Evolutionary conservation across 305 asterid genomes (phyloP).

Genomic region (Monarda citriodora): DNA sequence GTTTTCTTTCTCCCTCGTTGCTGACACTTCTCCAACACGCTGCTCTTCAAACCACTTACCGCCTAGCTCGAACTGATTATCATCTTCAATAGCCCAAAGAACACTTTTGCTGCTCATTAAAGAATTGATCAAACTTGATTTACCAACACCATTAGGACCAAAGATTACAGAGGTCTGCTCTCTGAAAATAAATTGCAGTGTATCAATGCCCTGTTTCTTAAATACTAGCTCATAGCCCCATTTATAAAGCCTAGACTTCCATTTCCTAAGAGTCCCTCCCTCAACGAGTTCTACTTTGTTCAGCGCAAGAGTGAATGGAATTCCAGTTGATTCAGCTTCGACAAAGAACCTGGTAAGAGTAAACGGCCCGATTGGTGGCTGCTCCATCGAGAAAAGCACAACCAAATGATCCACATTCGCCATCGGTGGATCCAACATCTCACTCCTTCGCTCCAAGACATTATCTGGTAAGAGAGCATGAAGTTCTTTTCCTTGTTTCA

Average conservation of each 20-base stretch:
- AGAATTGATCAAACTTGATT: conserved; percentile 92
- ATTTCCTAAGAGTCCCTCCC: conserved; percentile 46
- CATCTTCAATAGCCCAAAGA: conserved; percentile 41
- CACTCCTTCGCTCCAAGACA: conserved; percentile 69
- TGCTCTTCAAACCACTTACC: conserved; percentile 93
- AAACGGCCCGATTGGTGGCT: conserved; percentile 79
- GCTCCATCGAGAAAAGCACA: conserved; percentile 80
- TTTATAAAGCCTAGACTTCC: conserved; percentile 79
- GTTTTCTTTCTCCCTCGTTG: conserved; percentile 93
- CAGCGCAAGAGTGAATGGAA: conserved; percentile 82
- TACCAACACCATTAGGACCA: conserved; percentile 99
- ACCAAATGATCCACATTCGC: conserved; percentile 92
- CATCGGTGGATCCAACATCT: conserved; percentile 90
- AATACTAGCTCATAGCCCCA: conserved; percentile 94
- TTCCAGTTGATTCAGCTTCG: conserved; percentile 93
- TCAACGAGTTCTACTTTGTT: conserved; percentile 85
- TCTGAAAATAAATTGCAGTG: conserved; percentile 74
- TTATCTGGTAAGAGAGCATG: too few relatives aligned
- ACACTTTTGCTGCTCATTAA: conserved; percentile 54
- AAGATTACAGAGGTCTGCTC: conserved; percentile 87
- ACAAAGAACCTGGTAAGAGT: conserved; percentile 88
- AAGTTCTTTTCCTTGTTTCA: too few relatives aligned
- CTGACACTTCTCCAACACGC: conserved; percentile 96
- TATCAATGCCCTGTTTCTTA: conserved; percentile 72
- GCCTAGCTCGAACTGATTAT: conserved; percentile 69